Evolutionary conservation across 169 alveolate genomes (phyloP), one percentile per base, ranked within the genome.

Genomic region (Cryptosporidium meleagridis): DNA sequence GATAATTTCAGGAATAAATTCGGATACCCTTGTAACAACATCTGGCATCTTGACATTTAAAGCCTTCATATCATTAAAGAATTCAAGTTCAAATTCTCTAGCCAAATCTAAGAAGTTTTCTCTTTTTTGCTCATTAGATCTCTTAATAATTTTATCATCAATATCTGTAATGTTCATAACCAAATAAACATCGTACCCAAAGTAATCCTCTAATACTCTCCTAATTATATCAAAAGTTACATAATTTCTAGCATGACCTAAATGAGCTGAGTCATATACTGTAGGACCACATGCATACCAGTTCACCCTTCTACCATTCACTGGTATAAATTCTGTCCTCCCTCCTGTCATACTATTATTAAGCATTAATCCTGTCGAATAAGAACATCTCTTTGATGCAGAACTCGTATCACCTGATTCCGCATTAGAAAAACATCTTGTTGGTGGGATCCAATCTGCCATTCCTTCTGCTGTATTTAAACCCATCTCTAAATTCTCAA

Each of bases 171-270:
- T 98, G 92, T 98, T 98, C 99, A 97, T 97, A 84, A 97, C 97
- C 92, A 97, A 91, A 91, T 92, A 85, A 8, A 98, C 98, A 87
- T 98, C 98, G 91, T 98, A 98, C 71, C 97, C 97, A 87, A 98
- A 97, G 92, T 97, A 98, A 84, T 97, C 97, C 55, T 94, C 93
- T 94, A 98, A 70, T 6, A 98, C 95, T 86, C 99, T 96, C 85
- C 99, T 94, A 33, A 98, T 95, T 41, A 97, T 96, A 93, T 98
- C 99, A 75, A 97, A 97, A 53, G 98, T 95, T 35, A 98, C 94
- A 91, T 98, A 98, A 18, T 99, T 97, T 75, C 99, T 94, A 14
- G 99, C 99, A 92, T 98, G 99, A 0, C 99, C 99, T 92, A 98
- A 92, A 95, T 98, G 99, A 1, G 99, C 98, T 48, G 97, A 93